Evolutionary conservation across 331 rosid genomes (phyloP), one percentile per base, ranked within the genome.

Genomic region (Malus hybrid): DNA sequence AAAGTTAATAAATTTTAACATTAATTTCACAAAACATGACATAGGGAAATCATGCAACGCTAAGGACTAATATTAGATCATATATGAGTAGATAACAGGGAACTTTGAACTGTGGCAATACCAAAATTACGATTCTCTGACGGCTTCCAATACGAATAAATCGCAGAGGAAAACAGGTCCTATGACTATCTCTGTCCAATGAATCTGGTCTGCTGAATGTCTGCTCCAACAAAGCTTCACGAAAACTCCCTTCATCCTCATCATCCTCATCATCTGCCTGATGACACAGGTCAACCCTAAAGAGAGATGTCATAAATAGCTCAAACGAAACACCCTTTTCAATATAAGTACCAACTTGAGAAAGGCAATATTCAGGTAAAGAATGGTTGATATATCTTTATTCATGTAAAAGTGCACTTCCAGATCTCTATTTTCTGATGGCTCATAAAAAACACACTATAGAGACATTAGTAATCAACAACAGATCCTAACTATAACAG

Each of bases 271-370:
- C 91, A 31, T 81, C 76, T 77, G 96, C 85, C 84, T 93, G 98
- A 82, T 93, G 98, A 87, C 98, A 93, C 73, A 91, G 97, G 81
- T 93, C 98, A 84, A 93, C 90, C 98, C 98, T 93, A 83, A 63
- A 77, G 46, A 59, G 59, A 75, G 77, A 72, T 6, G 32, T 74
- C 79, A 79, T 70, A 74, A 67, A 61, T 55, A 71, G 85, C 76
- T 80, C 61, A 68, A 42, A 75, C 36, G 68, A 76, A 76, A 80
- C 70, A 67, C 16, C 3, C 19, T 32, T 59, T 11, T 42, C 27
- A 14, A 66, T 56, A 76, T 3, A 9, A 62, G 13, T 10, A 72
- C 7, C 24, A 70, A 63, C n/a, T 70, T 32, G 60, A 67, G 69
- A 68, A 56, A 60, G 42, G 44, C 5, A 27, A 62, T 62, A 62